Evolutionary conservation across 2,329 filamentous ascomycete species (phyloP).

Genomic region (Paracorniculantispora psalliotae): DNA sequence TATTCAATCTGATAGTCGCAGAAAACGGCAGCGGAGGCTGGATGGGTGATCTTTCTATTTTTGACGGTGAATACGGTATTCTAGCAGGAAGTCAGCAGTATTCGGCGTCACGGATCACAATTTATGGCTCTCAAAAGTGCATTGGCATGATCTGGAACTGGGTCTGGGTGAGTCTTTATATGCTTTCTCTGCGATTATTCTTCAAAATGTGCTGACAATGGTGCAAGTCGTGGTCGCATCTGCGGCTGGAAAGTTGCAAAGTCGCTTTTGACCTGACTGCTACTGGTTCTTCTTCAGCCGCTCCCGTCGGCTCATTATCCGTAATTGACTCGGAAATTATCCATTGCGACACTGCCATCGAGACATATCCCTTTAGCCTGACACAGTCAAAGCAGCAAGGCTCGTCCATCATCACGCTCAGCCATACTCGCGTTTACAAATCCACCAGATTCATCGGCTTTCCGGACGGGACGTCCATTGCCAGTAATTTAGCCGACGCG

Average conservation of each 20-base stretch:
- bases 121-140: background rate
- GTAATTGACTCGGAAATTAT: background rate
- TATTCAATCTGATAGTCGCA: conserved; percentile 1
- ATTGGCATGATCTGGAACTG: background rate
- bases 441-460: background rate
- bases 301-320: background rate
- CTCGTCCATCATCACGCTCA: background rate
- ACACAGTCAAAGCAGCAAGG: background rate
- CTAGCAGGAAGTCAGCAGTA: background rate
- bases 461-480: background rate
- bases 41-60: background rate
- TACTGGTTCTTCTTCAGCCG: background rate
- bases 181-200: background rate
- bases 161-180: background rate
- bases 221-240: background rate
- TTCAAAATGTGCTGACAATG: background rate
- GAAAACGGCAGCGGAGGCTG: conserved; percentile 12
- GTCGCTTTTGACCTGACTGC: background rate
- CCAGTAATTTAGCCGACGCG: background rate
- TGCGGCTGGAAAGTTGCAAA: background rate
- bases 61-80: background rate
- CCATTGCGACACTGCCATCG: background rate
- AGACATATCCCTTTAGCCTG: background rate
- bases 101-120: background rate
- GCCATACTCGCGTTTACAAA: background rate